Base-by-base conservation (phyloP, 1,139 yeast species). In the Suhomyces ambrosiae region DNA sequence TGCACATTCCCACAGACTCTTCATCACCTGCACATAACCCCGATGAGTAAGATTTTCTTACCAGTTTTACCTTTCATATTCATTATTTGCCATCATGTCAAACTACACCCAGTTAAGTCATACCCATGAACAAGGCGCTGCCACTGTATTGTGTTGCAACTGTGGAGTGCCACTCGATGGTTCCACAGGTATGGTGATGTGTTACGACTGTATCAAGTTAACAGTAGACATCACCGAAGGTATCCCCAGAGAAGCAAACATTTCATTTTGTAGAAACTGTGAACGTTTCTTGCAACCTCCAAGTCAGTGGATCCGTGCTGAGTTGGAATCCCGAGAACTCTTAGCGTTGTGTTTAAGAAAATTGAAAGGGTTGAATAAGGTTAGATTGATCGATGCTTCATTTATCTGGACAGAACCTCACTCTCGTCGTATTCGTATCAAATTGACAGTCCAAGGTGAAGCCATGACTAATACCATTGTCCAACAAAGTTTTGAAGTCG, bases 381-480 rank as follows among this genome's bases (percentile, higher is more conserved):
- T 90, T 35, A 75, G 98, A 50, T 73, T 92, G 44, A 80, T 90
- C 22, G 98, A 94, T 68, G 98, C 98, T 5, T 79, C 90, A 4
- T 92, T 92, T 55, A 82, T 92, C 46, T 92, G 99, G 99, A 92
- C 99, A 1, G 99, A 92, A 65, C 98, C 99, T 1, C 99, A 92
- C 63, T 90, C 97, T 18, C 82, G 98, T 62, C 82, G 98, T 73
- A 80, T 92, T 48, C 79, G 90, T 60, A 80, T 92, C 46, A 90
- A 89, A 57, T 66, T 94, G 35, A 88, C 98, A 0, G 96, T 92
- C 12, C 98, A 92, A 64, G 97, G 97, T 47, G 98, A 92, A 65
- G 96, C 96, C 25, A 82, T 88, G 80, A 76, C 86, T 21, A 88
- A 88, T 54, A 88, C 97, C 25, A 87, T 92, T 50, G 81, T 94